phyloP scores from a whole-genome alignment of 495 filamentous ascomycete species.

The Rusavskia elegans region DNA sequence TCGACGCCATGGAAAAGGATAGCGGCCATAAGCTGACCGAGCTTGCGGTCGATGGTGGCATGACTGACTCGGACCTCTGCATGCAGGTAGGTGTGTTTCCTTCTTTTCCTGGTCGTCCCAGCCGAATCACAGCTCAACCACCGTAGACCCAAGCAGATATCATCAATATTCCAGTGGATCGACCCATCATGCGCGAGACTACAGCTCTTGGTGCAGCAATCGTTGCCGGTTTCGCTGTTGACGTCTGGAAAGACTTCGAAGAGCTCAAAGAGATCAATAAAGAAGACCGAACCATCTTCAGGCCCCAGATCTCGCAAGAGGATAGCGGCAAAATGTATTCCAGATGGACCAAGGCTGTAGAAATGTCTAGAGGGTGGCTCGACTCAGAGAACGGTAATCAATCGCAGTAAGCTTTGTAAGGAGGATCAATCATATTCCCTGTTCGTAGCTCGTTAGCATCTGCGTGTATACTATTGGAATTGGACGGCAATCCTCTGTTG shows the following conservation, averaged over 20 bases:
- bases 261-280: slow-evolving; percentile 70
- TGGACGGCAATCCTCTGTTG: neutral
- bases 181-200: slow-evolving; percentile 85
- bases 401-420: neutral
- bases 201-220: slow-evolving; percentile 90
- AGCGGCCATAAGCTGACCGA: slow-evolving; percentile 59
- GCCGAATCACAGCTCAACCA: slow-evolving; percentile 1
- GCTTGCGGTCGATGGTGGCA: slow-evolving; percentile 83
- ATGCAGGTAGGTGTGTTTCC: slow-evolving; percentile 54
- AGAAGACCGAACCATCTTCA: slow-evolving; percentile 57
- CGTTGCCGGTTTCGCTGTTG: slow-evolving; percentile 75
- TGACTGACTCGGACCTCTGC: slow-evolving; percentile 84
- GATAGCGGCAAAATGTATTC: slow-evolving; percentile 54
- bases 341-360: slow-evolving; percentile 73
- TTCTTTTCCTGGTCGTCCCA: neutral
- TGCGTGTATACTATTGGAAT: slow-evolving; percentile 9
- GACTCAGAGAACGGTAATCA: slow-evolving; percentile 25
- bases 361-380: slow-evolving; percentile 82
- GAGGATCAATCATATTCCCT: neutral
- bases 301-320: slow-evolving; percentile 42
- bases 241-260: slow-evolving; percentile 63
- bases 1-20: slow-evolving; percentile 90
- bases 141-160: slow-evolving; percentile 73
- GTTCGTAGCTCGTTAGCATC: slow-evolving; percentile 7
- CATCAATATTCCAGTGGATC: slow-evolving; percentile 72